Evolutionary conservation across 768 basidiomycete species (phyloP), one percentile per base, ranked within the genome.

Genomic region (Lactarius tabidus): DNA sequence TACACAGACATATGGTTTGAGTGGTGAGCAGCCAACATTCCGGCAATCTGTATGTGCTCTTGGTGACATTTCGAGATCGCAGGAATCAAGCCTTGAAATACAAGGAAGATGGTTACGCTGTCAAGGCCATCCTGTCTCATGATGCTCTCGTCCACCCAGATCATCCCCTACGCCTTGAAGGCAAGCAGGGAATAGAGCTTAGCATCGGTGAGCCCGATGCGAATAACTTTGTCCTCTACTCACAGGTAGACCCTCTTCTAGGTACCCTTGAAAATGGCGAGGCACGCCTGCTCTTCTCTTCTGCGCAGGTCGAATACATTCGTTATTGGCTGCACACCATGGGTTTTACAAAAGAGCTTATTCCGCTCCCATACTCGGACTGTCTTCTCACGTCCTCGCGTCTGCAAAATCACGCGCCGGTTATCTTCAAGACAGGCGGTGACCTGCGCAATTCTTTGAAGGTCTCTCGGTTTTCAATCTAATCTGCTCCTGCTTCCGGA

Each of bases 1-100:
- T 93, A 89, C 73, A 91, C 91, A 0, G 92, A 95, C 75, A 87
- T 94, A 59, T 88, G 85, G 82, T 93, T 86, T 63, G 87, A 91
- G 73, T 92, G 88, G 91, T 88, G 70, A 69, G 71, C 28, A 28
- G 17, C 18, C 51, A 10, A 2, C 7, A 20, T 64, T 18, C 15
- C 63, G 1, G 53, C 69, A 60, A 48, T 36, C 28, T 39, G 23
- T 38, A 38, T 62, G 45, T 52, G 14, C 45, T 52, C 45, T 26
- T 43, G 57, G 57, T 66, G 58, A 57, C 65, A 53, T 58, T 23
- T 57, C 8, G n/a, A 23, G 39, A 57, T 55, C 38, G 53, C 67
- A 91, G 90, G 90, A 74, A 81, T 57, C 75, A 80, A 61, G 80
- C 76, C 0, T 75, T 89, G 15, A 82, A 84, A n/a, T 78, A 84